Percentiles rank a stretch among this genome's conserved stretches.
These are phyloP conservation scores for Spongiforma sp. DNA, from an alignment of 1,284 basidiomycete genomes.

Conservation along the genomic window DNA sequence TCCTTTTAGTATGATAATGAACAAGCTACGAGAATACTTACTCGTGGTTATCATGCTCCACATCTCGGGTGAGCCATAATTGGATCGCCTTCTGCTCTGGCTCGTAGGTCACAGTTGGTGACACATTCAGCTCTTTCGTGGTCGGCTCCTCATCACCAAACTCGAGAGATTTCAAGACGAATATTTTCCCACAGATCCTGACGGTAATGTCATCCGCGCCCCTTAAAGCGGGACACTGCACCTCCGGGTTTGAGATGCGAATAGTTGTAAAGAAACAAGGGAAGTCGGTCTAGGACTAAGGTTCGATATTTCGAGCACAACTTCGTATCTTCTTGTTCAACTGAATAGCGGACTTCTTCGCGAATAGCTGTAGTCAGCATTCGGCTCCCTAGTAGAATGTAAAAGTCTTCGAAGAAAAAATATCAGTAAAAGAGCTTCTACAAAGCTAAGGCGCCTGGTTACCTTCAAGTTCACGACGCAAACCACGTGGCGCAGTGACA, in stretches of 20 bases:
- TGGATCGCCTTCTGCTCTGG: neutral
- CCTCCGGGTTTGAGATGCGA: neutral
- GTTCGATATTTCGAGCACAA: neutral
- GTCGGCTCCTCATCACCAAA: neutral
- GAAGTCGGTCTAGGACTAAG: constrained; percentile 3
- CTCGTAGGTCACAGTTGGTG: constrained; percentile 1
- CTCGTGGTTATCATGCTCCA: constrained; percentile 85
- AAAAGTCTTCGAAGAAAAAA: neutral
- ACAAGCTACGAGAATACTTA: neutral
- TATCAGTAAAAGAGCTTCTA: neutral
- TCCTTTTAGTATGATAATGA: neutral
- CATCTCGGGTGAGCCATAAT: neutral
- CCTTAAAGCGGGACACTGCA: neutral
- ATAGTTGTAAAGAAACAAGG: constrained; percentile 6
- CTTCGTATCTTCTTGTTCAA: neutral
- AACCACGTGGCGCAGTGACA: constrained; percentile 8
- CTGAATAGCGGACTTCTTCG: neutral
- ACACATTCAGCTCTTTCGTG: neutral
- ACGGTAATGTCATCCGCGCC: neutral
- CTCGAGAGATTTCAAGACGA: constrained; percentile 5
- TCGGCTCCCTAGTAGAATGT: constrained; percentile 1
- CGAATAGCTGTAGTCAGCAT: neutral
- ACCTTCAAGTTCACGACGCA: constrained; percentile 12
- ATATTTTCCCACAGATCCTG: neutral
- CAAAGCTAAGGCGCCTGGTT: neutral